phyloP scores from a whole-genome alignment of 2,329 filamentous ascomycete genomes.

The Ophiostoma novo-ulmi region DNA sequence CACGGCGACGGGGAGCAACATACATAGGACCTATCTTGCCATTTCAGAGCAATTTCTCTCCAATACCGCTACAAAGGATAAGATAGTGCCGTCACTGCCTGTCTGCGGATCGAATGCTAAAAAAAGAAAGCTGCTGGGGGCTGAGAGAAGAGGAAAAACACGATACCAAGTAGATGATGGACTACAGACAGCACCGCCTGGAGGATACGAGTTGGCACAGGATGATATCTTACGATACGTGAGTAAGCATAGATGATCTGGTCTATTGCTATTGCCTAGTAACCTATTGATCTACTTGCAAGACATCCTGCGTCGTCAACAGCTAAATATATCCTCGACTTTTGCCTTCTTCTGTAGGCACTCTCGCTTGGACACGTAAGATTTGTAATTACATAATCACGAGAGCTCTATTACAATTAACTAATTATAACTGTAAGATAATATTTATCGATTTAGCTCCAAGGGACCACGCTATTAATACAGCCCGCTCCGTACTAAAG shows the following conservation, averaged over 20 bases:
- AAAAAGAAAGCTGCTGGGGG: slow-evolving; percentile 8
- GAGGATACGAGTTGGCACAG: neutral
- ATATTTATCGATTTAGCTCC: neutral
- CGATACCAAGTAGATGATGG: neutral
- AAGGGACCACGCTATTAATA: neutral
- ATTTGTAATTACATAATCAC: neutral
- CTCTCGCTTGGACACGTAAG: neutral
- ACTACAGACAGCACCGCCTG: neutral
- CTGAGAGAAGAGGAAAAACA: slow-evolving; percentile 10
- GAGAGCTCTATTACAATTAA: neutral
- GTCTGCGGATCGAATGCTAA: slow-evolving; percentile 3
- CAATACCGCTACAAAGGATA: no score
- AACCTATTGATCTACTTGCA: neutral
- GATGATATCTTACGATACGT: neutral
- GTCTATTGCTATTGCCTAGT: neutral
- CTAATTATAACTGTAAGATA: neutral
- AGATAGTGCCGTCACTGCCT: neutral
- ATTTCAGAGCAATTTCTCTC: neutral
- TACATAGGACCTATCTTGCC: neutral
- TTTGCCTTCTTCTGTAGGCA: neutral
- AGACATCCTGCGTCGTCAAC: neutral
- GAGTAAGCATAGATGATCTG: neutral
- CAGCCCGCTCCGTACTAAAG: slow-evolving; percentile 7
- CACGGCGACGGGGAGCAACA: neutral
- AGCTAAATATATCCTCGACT: slow-evolving; percentile 3